Percentiles rank a stretch among this genome's conserved stretches.
phyloP scores from a whole-genome alignment of 2,329 filamentous ascomycete species.

The Ophiostoma sp. region DNA sequence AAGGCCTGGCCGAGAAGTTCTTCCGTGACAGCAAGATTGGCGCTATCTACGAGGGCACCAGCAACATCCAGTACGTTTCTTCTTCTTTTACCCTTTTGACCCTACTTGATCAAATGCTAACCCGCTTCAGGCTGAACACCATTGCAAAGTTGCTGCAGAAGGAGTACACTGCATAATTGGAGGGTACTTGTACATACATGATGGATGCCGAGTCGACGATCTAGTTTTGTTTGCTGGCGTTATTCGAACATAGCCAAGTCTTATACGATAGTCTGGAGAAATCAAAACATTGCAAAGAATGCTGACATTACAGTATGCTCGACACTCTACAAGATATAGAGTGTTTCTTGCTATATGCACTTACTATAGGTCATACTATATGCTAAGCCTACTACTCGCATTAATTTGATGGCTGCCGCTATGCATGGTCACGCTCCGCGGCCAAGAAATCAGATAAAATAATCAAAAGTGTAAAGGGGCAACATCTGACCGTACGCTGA shows the following conservation, averaged over 20 bases:
- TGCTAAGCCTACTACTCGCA: no score
- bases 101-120: conserved; percentile 10
- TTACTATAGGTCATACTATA: no score
- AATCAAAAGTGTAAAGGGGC: background rate
- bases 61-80: conserved; percentile 59
- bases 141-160: conserved; percentile 60
- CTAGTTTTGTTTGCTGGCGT: background rate
- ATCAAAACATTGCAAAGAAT: background rate
- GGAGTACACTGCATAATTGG: conserved; percentile 45
- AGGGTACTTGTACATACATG: background rate
- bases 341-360: no score
- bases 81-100: background rate
- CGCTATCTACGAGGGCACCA: conserved; percentile 91
- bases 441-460: background rate
- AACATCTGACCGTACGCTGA: background rate
- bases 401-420: background rate
- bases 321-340: no score
- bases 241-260: background rate
- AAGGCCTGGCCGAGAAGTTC: conserved; percentile 96
- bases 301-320: background rate
- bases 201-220: background rate
- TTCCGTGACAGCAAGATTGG: conserved; percentile 98
- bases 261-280: background rate
- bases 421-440: background rate
- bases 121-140: conserved; percentile 50